Evolutionary conservation across 768 basidiomycete genomes (phyloP).

Genomic region (Cantharellus anzutake): DNA sequence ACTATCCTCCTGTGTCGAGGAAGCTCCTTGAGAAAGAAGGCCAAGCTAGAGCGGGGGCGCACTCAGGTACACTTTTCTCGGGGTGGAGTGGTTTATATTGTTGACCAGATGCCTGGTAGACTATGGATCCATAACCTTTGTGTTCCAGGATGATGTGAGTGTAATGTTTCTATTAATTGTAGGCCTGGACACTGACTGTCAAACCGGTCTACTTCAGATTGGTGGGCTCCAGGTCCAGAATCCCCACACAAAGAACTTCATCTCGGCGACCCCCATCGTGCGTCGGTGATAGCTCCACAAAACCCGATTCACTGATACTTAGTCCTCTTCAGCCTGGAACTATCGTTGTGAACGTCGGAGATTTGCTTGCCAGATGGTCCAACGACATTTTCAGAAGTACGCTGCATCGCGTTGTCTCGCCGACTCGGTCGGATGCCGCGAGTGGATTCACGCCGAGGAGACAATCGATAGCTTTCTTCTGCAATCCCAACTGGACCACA

Average conservation of each 20-base stretch:
- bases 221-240: conserved; percentile 72
- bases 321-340: conserved; percentile 39
- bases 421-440: conserved; percentile 33
- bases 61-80: conserved; percentile 31
- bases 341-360: conserved; percentile 68
- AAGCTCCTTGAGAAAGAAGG: conserved; percentile 38
- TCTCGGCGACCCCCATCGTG: conserved; percentile 62
- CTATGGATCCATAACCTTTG: conserved; percentile 62
- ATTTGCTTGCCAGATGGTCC: conserved; percentile 67
- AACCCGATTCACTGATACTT: not conserved
- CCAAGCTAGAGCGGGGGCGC: conserved; percentile 65
- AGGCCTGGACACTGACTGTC: not conserved
- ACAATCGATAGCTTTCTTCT: conserved; percentile 77
- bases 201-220: conserved; percentile 17
- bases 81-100: not conserved
- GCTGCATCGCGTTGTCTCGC: conserved; percentile 66
- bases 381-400: conserved; percentile 57
- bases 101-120: conserved; percentile 22
- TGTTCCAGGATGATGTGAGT: conserved; percentile 57
- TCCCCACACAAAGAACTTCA: conserved; percentile 50
- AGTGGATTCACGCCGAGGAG: conserved; percentile 37
- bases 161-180: not conserved
- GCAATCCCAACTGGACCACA: conserved; percentile 57
- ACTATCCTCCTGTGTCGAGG: conserved; percentile 59
- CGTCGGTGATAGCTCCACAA: conserved; percentile 15